Base-by-base conservation (phyloP, 768 basidiomycete species). In the Galerina marginata region DNA sequence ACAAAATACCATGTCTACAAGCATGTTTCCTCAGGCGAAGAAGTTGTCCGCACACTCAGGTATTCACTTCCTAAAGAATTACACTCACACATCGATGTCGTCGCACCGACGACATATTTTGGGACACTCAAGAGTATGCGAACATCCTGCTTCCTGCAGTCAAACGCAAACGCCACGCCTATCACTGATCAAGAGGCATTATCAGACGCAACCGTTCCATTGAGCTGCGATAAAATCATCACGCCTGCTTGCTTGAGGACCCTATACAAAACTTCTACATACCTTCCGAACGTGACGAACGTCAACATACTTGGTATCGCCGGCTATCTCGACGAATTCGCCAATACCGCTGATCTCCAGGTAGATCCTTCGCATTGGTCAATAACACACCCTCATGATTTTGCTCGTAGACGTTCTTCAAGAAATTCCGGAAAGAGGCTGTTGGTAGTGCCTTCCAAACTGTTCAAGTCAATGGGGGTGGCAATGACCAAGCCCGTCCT, bases 91-190 rank as follows among this genome's bases (percentile, higher is more conserved):
- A 72, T 92, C 63, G 74, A 85, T 25, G 73, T 88, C 23, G 77
- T 91, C 29, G 76, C 87, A 0, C 90, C 90, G 1, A 84, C 83
- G 1, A 90, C 88, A 5, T 85, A 86, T 66, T 90, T 90, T 64
- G 81, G 86, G 12, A 82, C 84, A 9, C 71, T 84, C 51, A 76
- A 71, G 12, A 79, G 77, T 63, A 85, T 88, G 11, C 83, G 80
- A 53, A 72, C 76, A 5, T 85, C 85, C 11, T 83, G 79, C 67
- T 84, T 82, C 72, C 59, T 84, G 25, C 81, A 86, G 67, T 82
- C 85, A 16, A 75, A 84, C 42, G 72, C 85, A 16, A 75, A 84
- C 42, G 72, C 79, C 42, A 70, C 78, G 50, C 77, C 81, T 56
- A 70, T 81, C 2, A 58, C 50, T 11, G 75, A 76, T 46, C 71